Conservation (phyloP, 2,329 filamentous ascomycete species). For the Neocucurbitaria cava region DNA sequence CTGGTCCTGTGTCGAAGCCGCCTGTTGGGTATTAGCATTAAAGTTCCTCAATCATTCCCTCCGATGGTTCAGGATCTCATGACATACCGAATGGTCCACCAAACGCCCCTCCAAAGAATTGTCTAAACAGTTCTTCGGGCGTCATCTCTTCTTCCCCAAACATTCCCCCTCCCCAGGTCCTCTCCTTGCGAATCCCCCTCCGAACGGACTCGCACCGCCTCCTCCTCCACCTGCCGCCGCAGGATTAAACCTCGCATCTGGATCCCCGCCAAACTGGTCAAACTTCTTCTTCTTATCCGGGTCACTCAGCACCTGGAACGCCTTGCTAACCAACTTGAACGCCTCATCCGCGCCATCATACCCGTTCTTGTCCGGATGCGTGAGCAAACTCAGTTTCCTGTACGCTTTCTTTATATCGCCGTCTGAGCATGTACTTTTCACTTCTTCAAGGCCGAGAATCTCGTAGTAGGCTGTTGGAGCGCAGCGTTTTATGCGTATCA, state of each 20-base stretch:
- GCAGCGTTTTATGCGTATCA: conserved; percentile 87
- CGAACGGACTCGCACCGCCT: conserved; percentile 67
- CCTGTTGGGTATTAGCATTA: conserved; percentile 47
- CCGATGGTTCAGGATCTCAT: too few species aligned
- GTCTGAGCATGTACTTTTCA: conserved; percentile 73
- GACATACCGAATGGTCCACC: conserved; percentile 71
- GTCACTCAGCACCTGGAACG: conserved; percentile 92
- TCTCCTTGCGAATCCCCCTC: conserved; percentile 61
- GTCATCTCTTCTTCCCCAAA: conserved; percentile 94
- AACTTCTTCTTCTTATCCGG: conserved; percentile 90
- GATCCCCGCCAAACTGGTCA: conserved; percentile 89
- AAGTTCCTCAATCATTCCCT: too few species aligned
- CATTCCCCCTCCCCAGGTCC: conserved; percentile 56
- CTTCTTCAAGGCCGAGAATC: conserved; percentile 77
- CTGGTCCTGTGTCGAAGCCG: conserved; percentile 77
- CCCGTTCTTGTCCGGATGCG: conserved; percentile 98
- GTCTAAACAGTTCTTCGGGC: conserved; percentile 94
- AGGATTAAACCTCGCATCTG: conserved; percentile 81
- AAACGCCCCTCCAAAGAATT: conserved; percentile 85
- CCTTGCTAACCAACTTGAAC: conserved; percentile 96
- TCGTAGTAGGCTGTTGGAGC: conserved; percentile 91
- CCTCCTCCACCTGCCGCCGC: conserved; percentile 53
- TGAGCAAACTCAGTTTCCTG: conserved; percentile 89
- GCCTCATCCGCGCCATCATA: conserved; percentile 95
- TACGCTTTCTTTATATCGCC: conserved; percentile 97